Base-by-base conservation (phyloP, 177 flowering plant species). In the Telopea speciosissima region DNA sequence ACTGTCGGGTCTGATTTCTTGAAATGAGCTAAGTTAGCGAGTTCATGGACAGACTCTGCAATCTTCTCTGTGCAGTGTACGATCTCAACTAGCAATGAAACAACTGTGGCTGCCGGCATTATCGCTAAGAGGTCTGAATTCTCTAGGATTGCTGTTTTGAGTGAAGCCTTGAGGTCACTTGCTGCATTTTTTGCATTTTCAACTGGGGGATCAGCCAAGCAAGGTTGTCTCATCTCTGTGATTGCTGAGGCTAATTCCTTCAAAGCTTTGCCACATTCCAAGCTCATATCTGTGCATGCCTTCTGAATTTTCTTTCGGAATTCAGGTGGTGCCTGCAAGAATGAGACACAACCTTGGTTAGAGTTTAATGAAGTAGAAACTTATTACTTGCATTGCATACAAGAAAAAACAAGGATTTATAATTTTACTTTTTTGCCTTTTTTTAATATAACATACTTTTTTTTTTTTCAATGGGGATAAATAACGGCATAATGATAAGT, bases 21-120 rank as follows among this genome's bases (percentile, higher is more conserved):
- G 73, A 87, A 87, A 8, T 70, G 40, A 12, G 88, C 84, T 8
- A 63, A 61, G 3, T 75, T 68, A 3, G 83, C 81, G 7, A 88
- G 88, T 31, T 87, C 86, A 40, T 75, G 66, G 24, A 84, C 84
- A 0, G 85, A 72, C 17, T 81, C 86, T 0, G 75, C 72, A 21
- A 88, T 79, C 44, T 68, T 75, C 56, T 85, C 86, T 0, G 75
- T 77, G 74, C 81, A 79, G 24, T 19, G 3, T 16, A 81, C 79
- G 11, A 83, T 74, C 58, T 87, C 90, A 12, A 81, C 65, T 10
- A 85, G 83, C 13, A 87, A 62, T 0, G 88, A 83, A 21, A 85
- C 80, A 1, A 84, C 84, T 7, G 87, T 75, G 3, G 80, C 79
- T 0, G 69, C 77, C n/a, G 82, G 79, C 3, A 82, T 66, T 8